Evolutionary conservation across 2,329 filamentous ascomycete genomes (phyloP).

Genomic region (Phaeosphaeriaceae sp.): DNA sequence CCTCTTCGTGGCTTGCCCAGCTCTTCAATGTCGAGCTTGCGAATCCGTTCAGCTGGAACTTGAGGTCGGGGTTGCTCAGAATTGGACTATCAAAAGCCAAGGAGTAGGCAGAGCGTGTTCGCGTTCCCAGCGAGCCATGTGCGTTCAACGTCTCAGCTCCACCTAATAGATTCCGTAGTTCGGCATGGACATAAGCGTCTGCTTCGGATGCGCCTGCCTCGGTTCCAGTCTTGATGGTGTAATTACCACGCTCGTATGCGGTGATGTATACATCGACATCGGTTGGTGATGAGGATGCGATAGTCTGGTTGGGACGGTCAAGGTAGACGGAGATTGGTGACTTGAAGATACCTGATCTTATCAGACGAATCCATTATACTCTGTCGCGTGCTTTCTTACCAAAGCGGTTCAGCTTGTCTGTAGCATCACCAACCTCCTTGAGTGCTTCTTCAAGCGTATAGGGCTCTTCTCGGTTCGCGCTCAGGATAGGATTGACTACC

Average conservation of each 20-base stretch:
- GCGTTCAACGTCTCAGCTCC: conserved; percentile 89
- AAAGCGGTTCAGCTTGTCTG: conserved; percentile 79
- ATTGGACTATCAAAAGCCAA: conserved; percentile 85
- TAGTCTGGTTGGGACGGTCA: conserved; percentile 74
- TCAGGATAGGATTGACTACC: conserved; percentile 79
- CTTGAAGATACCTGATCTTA: conserved; percentile 80
- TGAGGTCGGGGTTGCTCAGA: conserved; percentile 81
- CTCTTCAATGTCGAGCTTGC: conserved; percentile 86
- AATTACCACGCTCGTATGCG: conserved; percentile 79
- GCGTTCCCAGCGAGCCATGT: conserved; percentile 86
- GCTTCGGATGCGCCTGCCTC: conserved; percentile 94
- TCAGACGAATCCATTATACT: conserved; percentile 18
- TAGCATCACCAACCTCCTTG: conserved; percentile 72
- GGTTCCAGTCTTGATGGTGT: conserved; percentile 92
- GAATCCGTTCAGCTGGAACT: conserved; percentile 79
- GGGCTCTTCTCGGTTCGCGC: conserved; percentile 68
- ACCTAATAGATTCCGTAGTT: conserved; percentile 91
- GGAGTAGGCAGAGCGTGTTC: conserved; percentile 90
- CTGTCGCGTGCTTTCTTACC: conserved; percentile 61
- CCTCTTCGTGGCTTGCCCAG: conserved; percentile 95
- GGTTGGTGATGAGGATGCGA: conserved; percentile 74
- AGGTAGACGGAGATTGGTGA: conserved; percentile 83
- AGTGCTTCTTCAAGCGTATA: conserved; percentile 83
- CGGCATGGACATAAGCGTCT: conserved; percentile 86
- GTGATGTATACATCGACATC: conserved; percentile 84